Conservation (phyloP, 2,329 filamentous ascomycete species). For the Ceratocystis cacaofunesta region DNA sequence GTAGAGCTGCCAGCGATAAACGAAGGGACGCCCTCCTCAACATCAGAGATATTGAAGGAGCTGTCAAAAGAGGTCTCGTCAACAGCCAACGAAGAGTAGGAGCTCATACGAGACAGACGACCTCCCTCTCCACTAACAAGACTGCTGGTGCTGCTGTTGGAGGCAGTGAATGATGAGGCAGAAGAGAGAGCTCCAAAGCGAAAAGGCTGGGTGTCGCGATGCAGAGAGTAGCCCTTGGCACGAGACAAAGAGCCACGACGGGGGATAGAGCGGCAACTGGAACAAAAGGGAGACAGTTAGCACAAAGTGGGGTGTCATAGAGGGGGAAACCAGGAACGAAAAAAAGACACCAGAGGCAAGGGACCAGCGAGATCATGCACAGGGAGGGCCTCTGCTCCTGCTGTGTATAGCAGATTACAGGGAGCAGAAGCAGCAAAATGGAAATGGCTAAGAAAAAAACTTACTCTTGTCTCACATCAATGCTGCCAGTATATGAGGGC, state of each 20-base stretch:
- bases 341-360: not conserved
- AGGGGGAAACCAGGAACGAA: not conserved
- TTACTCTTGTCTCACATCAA: constrained; percentile 12
- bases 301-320: not conserved
- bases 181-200: constrained; percentile 12
- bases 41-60: constrained; percentile 11
- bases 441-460: not conserved
- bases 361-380: not conserved
- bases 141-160: constrained; percentile 15
- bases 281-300: constrained; percentile 7
- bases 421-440: not conserved
- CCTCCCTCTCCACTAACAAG: constrained; percentile 20
- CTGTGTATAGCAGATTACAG: not conserved
- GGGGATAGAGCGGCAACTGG: constrained; percentile 10
- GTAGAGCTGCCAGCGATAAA: constrained; percentile 48
- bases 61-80: constrained; percentile 14
- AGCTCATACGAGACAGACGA: constrained; percentile 24
- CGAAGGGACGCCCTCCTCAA: constrained; percentile 8
- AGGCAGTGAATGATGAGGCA: constrained; percentile 9
- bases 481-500: constrained; percentile 5
- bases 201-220: constrained; percentile 12
- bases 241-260: constrained; percentile 14
- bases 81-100: constrained; percentile 26
- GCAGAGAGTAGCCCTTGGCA: constrained; percentile 13
- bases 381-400: not conserved